A percentile compares a stretch with the other conserved stretches of the same genome.
Conservation (phyloP, 2,329 filamentous ascomycete genomes). For the Aspergillus sp. region DNA sequence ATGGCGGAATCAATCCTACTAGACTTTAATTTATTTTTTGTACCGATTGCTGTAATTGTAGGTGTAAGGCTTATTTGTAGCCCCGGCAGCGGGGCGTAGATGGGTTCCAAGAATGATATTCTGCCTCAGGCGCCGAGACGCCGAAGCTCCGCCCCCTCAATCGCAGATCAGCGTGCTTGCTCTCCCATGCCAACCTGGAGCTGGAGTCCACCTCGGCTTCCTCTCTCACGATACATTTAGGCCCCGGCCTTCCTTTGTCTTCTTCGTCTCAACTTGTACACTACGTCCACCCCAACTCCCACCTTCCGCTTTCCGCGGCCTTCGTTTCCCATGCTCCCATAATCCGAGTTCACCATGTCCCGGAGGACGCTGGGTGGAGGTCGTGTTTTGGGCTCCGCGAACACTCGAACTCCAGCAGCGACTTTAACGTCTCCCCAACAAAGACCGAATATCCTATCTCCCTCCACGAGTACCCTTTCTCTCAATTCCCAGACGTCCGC, state of each 20-base stretch:
- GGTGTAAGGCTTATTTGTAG: too few relatives aligned
- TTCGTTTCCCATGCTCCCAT: conserved; percentile 37
- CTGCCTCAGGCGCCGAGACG: conserved; percentile 15
- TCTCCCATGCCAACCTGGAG: conserved; percentile 2
- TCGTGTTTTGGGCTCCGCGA: conserved; percentile 83
- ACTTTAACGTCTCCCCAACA: conserved; percentile 43
- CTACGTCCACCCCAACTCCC: neutral
- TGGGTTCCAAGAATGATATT: neutral
- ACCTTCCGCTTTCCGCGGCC: conserved; percentile 16
- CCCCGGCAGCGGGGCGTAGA: neutral
- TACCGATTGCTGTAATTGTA: too few relatives aligned
- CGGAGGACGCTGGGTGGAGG: conserved; percentile 87
- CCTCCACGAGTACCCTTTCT: conserved; percentile 72
- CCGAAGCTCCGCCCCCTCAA: conserved; percentile 14
- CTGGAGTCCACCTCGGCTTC: neutral
- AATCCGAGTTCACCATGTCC: conserved; percentile 61
- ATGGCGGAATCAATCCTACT: neutral
- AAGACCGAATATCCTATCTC: conserved; percentile 53
- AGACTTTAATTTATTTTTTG: too few relatives aligned
- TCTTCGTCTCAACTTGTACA: neutral
- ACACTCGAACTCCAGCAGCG: conserved; percentile 69
- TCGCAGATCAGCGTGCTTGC: neutral
- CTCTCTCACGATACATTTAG: neutral
- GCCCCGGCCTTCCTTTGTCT: neutral
- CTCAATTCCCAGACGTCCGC: conserved; percentile 73